Percentiles rank a stretch among this genome's conserved stretches.
Evolutionary conservation across 805 yeast genomes (phyloP).

Genomic region (Kurtzmaniella fragi): DNA sequence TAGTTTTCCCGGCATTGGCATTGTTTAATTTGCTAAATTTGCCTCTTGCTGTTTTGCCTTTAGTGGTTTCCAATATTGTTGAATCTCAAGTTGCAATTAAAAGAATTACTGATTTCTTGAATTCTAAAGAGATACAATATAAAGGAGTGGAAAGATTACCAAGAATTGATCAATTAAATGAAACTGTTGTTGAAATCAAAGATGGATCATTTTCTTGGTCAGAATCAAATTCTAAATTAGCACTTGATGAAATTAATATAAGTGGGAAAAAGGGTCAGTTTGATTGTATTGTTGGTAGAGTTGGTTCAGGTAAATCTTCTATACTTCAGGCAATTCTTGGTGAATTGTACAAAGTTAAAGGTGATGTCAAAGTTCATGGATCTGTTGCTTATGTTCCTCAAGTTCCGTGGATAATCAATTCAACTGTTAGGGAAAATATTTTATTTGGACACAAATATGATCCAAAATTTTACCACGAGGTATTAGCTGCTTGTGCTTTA

Average conservation of each 20-base stretch:
- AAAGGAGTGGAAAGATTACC: conserved; percentile 52
- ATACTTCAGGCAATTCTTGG: conserved; percentile 79
- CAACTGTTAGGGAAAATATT: conserved; percentile 85
- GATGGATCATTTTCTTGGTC: conserved; percentile 77
- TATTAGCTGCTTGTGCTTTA: conserved; percentile 86
- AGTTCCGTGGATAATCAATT: conserved; percentile 96
- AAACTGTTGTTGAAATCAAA: conserved; percentile 55
- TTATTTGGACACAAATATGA: conserved; percentile 85
- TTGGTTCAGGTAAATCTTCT: conserved; percentile 91
- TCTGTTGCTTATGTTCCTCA: conserved; percentile 86
- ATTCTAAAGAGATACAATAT: conserved; percentile 74
- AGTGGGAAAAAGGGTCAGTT: conserved; percentile 69
- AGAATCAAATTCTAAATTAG: conserved; percentile 65
- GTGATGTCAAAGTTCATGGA: conserved; percentile 72
- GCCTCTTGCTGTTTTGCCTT: conserved; percentile 91
- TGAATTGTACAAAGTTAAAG: conserved; percentile 70
- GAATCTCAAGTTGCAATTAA: conserved; percentile 83
- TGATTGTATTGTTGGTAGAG: conserved; percentile 82
- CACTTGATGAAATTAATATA: conserved; percentile 58
- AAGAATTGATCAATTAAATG: conserved; percentile 42
- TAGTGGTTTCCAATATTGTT: conserved; percentile 82
- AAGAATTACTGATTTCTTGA: conserved; percentile 71
- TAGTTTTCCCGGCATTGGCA: conserved; percentile 87
- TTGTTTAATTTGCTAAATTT: conserved; percentile 83
- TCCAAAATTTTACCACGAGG: conserved; percentile 70